phyloP scores from a whole-genome alignment of 1,139 yeast genomes.

The Chernovozyma sophiae-reginae region DNA sequence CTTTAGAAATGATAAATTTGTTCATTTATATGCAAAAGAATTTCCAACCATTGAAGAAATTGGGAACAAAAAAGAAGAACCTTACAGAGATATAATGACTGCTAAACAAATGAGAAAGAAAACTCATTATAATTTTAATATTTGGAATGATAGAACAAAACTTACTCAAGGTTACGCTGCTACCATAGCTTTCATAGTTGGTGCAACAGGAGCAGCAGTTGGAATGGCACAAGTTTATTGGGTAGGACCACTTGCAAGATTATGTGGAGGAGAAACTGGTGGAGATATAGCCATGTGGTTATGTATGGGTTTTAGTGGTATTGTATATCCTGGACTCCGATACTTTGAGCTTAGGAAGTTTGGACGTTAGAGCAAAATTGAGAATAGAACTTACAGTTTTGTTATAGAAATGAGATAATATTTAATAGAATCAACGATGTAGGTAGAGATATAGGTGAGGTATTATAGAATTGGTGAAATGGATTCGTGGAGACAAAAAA shows the following conservation, averaged over 20 bases:
- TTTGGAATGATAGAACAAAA: constrained; percentile 55
- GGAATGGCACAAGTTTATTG: constrained; percentile 82
- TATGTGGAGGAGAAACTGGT: constrained; percentile 53
- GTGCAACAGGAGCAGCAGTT: constrained; percentile 73
- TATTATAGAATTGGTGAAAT: no score
- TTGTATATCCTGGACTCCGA: constrained; percentile 61
- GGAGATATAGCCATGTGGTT: constrained; percentile 85
- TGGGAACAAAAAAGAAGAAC: constrained; percentile 4
- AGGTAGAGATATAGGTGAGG: no score
- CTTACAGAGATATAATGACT: constrained; percentile 2
- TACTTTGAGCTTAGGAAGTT: constrained; percentile 57
- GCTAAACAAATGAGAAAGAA: constrained; percentile 15
- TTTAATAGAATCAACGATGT: no score
- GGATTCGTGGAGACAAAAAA: no score
- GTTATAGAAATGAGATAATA: no score
- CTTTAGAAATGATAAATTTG: constrained; percentile 55
- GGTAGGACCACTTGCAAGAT: constrained; percentile 64
- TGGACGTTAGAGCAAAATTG: constrained; percentile 45
- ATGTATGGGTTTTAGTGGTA: constrained; percentile 66
- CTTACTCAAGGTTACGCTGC: constrained; percentile 68
- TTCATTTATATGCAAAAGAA: constrained; percentile 51
- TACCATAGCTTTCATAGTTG: constrained; percentile 51
- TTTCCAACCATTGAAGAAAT: constrained; percentile 28
- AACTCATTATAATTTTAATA: constrained; percentile 56
- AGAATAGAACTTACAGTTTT: no score